Percentiles rank a stretch among this genome's conserved stretches.
Conservation (phyloP, 176 grass and related monocot species). For the Eleusine indica region DNA sequence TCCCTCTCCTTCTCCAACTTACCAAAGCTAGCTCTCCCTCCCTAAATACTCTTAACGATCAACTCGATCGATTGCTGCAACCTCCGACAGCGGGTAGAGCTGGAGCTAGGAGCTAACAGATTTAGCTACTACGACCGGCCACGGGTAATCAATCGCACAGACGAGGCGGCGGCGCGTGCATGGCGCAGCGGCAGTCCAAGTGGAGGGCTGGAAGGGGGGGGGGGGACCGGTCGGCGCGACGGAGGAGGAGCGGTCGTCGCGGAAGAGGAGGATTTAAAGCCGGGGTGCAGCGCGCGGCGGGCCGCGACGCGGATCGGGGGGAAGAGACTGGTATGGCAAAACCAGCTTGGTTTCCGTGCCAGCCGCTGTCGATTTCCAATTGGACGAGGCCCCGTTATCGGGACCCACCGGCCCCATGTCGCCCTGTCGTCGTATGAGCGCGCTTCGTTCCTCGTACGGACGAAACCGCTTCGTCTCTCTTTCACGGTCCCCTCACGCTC, state of each 20-base stretch:
- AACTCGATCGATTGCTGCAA: background rate
- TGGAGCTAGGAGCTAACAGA: background rate
- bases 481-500: background rate
- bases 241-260: background rate
- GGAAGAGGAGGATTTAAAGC: constrained; percentile 34
- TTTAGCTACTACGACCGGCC: background rate
- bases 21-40: background rate
- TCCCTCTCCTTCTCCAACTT: background rate
- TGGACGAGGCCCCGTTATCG: background rate
- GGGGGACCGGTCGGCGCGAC: background rate
- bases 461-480: background rate
- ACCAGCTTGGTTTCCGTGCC: constrained; percentile 25
- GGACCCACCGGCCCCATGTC: background rate
- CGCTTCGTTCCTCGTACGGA: constrained; percentile 18
- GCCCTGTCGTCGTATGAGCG: background rate
- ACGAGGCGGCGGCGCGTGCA: background rate
- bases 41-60: background rate
- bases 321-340: constrained; percentile 21
- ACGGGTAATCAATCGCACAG: background rate
- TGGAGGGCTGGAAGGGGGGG: background rate
- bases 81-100: background rate
- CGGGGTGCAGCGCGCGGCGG: background rate
- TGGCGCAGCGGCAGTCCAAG: background rate
- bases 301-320: constrained; percentile 28
- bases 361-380: constrained; percentile 49